Evolutionary conservation across 1,284 basidiomycete species (phyloP), one percentile per base, ranked within the genome.

Genomic region (Puccinia novopanici): DNA sequence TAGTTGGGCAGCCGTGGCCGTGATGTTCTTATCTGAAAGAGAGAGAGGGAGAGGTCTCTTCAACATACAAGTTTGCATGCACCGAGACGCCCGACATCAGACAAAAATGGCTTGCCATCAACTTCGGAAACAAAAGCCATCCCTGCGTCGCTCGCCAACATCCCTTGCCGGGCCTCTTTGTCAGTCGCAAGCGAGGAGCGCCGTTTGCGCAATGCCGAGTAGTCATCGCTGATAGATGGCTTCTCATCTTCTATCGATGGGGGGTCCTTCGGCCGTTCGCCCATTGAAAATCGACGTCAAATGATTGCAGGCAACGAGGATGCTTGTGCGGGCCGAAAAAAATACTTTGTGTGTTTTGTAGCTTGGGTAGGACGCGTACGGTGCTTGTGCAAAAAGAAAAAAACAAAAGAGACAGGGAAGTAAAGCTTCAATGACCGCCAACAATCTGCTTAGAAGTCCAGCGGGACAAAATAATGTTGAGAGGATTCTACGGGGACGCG

Each of bases 91-190:
- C 54, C 24, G 24, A 30, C 19, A 71, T 73, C n/a, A 12, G 15
- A 27, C 61, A 6, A n/a, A 40, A 34, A 34, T 63, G 34, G 40
- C 52, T 48, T 59, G 61, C 72, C 72, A 61, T 74, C 72, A 61
- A 22, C 72, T 74, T 74, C 40, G 2, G 72, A 59, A 61, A 74
- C 55, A 30, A 74, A 59, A 30, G 57, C 40, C 54, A 74, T 74
- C 19, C 57, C 72, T n/a, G 72, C 55, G 5, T 74, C 72, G 34
- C 37, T 48, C 15, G 72, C 54, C 37, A 57, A n/a, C 40, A 55
- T 77, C 30, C 48, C 75, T 37, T 72, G 65, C 0, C 59, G 61
- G 10, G 52, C 50, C 45, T 61, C 55, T 34, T 77, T 72, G 24
- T 72, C 75, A 68, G 52, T 52, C 24, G 48, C 45, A 72, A 72